phyloP scores from a whole-genome alignment of 345 rosid species.

The Camelina neglecta region DNA sequence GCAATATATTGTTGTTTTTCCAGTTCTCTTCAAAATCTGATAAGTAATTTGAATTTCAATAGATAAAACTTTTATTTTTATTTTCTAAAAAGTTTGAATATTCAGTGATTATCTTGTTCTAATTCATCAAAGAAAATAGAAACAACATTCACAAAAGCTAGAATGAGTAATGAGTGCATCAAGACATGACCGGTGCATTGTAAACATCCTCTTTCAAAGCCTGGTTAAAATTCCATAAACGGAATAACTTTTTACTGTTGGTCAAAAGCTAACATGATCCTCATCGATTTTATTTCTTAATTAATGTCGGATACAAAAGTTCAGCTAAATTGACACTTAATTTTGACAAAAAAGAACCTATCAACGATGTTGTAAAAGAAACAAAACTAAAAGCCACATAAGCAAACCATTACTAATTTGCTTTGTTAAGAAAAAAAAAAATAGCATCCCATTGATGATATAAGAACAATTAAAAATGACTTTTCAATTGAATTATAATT shows the following conservation, averaged over 20 bases:
- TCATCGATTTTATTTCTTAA: background rate
- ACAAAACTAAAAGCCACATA: background rate
- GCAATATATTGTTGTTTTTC: too few relatives aligned
- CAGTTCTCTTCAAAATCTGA: too few relatives aligned
- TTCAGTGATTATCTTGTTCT: too few relatives aligned
- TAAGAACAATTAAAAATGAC: background rate
- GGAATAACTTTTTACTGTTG: background rate
- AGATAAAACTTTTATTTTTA: too few relatives aligned
- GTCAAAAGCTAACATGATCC: constrained; percentile 16
- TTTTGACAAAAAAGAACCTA: background rate
- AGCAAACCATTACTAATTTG: background rate
- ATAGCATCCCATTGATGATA: background rate
- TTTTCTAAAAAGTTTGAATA: too few relatives aligned
- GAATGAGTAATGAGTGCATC: too few relatives aligned
- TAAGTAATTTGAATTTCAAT: too few relatives aligned
- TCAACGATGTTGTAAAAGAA: background rate
- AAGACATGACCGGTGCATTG: too few relatives aligned
- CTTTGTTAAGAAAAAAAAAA: too few relatives aligned
- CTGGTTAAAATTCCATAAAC: background rate
- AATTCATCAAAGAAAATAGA: too few relatives aligned
- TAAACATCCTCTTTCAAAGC: too few relatives aligned
- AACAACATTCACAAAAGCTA: too few relatives aligned
- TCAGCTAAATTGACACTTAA: constrained; percentile 4
- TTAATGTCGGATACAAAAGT: background rate
- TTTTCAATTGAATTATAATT: background rate